These are phyloP conservation scores for Hericium alpestre DNA, from an alignment of 768 basidiomycete species.

Conservation along the genomic window DNA sequence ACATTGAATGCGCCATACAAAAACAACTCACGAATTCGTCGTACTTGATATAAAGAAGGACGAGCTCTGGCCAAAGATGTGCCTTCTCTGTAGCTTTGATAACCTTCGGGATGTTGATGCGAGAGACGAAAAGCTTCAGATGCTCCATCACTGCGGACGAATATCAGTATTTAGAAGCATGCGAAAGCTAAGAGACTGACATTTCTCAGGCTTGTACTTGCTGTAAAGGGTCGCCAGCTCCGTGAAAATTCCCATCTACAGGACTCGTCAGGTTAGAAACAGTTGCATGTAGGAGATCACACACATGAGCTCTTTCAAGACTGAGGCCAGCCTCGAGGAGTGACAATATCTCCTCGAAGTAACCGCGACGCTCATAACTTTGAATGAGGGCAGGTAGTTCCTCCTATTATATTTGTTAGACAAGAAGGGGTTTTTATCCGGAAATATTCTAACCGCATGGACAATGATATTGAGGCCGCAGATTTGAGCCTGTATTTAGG, in stretches of 20 bases:
- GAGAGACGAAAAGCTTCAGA: slow-evolving; percentile 87
- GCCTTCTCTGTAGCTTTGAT: slow-evolving; percentile 94
- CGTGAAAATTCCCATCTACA: slow-evolving; percentile 90
- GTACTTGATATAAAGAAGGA: slow-evolving; percentile 98
- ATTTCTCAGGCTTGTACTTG: slow-evolving; percentile 89
- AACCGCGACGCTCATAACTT: slow-evolving; percentile 82
- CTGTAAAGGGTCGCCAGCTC: slow-evolving; percentile 86
- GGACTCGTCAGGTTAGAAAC: slow-evolving; percentile 6
- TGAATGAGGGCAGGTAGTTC: slow-evolving; percentile 65
- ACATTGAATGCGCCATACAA: no score
- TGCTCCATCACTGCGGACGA: slow-evolving; percentile 84
- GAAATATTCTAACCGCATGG: slow-evolving; percentile 43
- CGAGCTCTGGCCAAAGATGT: slow-evolving; percentile 96
- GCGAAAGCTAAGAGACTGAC: slow-evolving; percentile 35
- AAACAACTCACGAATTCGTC: slow-evolving; percentile 68
- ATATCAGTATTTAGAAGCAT: not conserved
- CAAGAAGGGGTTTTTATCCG: slow-evolving; percentile 1
- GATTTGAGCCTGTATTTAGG: slow-evolving; percentile 68
- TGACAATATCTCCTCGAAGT: slow-evolving; percentile 88
- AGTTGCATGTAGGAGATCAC: slow-evolving; percentile 12
- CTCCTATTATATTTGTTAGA: slow-evolving; percentile 35
- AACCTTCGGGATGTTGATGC: slow-evolving; percentile 99
- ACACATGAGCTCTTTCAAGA: slow-evolving; percentile 86
- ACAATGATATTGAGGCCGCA: slow-evolving; percentile 98
- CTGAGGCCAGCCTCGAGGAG: slow-evolving; percentile 93